Evolutionary conservation across 148 eudicot species (phyloP).

Genomic region (Oxyria digyna): DNA sequence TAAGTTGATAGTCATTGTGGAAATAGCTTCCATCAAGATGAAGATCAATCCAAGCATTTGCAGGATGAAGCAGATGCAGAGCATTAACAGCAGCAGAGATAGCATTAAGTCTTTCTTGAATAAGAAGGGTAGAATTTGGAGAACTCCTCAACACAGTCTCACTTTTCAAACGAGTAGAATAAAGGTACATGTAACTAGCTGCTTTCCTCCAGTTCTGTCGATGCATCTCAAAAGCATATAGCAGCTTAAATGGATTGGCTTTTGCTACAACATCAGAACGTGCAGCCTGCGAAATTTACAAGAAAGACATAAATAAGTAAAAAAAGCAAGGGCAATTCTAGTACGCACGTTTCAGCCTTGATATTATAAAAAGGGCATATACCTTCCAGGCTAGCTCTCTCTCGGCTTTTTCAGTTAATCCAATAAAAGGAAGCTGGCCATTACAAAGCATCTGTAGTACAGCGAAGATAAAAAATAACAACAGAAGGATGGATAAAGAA

Average conservation of each 20-base stretch:
- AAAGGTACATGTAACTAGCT: constrained; percentile 69
- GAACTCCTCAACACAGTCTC: constrained; percentile 43
- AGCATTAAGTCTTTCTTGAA: constrained; percentile 89
- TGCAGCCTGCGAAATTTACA: constrained; percentile 45
- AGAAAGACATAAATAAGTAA: not conserved
- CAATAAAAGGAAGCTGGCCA: constrained; percentile 78
- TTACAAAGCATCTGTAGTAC: constrained; percentile 71
- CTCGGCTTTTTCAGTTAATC: constrained; percentile 79
- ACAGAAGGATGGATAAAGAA: constrained; percentile 1
- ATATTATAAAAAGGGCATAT: not conserved
- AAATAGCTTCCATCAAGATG: constrained; percentile 36
- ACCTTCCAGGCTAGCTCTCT: constrained; percentile 96
- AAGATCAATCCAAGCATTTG: constrained; percentile 83
- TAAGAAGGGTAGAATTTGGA: constrained; percentile 39
- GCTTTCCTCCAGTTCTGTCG: constrained; percentile 95
- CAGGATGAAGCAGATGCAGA: constrained; percentile 81
- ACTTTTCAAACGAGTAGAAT: constrained; percentile 46
- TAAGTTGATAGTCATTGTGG: constrained; percentile 43
- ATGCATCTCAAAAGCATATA: constrained; percentile 92
- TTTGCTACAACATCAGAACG: constrained; percentile 63
- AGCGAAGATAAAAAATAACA: not conserved
- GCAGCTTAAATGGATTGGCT: constrained; percentile 74
- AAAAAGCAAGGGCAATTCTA: not conserved
- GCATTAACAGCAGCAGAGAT: constrained; percentile 90
- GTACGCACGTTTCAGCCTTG: not conserved